Evolutionary conservation across 495 filamentous ascomycete species (phyloP).

Genomic region (Schizothecium vesticola): DNA sequence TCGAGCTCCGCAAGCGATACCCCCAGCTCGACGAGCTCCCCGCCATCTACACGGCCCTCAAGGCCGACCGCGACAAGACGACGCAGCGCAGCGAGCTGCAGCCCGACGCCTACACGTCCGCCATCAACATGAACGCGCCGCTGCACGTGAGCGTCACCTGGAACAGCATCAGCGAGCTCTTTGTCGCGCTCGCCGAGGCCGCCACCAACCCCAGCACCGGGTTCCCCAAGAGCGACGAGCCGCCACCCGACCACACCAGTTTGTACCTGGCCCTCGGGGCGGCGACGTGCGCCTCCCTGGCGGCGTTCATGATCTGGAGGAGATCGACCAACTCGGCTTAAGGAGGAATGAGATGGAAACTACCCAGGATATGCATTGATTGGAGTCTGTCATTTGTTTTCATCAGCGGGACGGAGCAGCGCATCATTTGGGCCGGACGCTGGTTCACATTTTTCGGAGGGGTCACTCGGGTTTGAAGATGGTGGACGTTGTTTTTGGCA

Average conservation of each 20-base stretch:
- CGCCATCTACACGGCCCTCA: slow-evolving; percentile 83
- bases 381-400: background rate
- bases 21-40: slow-evolving; percentile 82
- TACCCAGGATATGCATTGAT: background rate
- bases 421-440: background rate
- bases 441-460: background rate
- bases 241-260: slow-evolving; percentile 71
- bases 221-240: slow-evolving; percentile 81
- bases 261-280: slow-evolving; percentile 82
- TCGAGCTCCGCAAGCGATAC: slow-evolving; percentile 68
- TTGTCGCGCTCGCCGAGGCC: slow-evolving; percentile 79
- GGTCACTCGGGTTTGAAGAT: background rate
- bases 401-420: background rate
- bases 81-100: slow-evolving; percentile 87
- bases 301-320: slow-evolving; percentile 66
- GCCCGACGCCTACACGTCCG: slow-evolving; percentile 83
- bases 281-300: slow-evolving; percentile 72
- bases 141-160: slow-evolving; percentile 92
- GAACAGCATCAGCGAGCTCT: slow-evolving; percentile 84
- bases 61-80: slow-evolving; percentile 90
- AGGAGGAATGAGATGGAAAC: background rate
- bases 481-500: background rate
- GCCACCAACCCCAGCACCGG: slow-evolving; percentile 82
- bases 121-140: slow-evolving; percentile 75
- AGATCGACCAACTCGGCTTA: slow-evolving; percentile 37